Evolutionary conservation across 768 basidiomycete species (phyloP), one percentile per base, ranked within the genome.

Genomic region (Suillus plorans): DNA sequence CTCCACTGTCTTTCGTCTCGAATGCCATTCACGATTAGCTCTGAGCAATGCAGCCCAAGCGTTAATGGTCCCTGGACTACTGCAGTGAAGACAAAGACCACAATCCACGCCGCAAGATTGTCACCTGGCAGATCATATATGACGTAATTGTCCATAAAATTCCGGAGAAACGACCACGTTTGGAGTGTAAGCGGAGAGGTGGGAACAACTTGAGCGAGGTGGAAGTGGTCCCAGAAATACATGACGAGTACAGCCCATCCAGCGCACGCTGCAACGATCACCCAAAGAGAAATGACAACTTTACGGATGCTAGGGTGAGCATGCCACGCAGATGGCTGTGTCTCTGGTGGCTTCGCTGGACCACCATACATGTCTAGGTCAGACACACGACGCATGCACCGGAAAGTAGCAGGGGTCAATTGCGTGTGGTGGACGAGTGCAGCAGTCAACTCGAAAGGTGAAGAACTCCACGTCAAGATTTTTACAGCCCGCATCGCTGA

Each of bases 31-130:
- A 64, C 67, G 8, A 75, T 66, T 4, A 75, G 68, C 64, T 76
- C 74, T 1, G 69, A 66, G 25, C 72, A 76, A 50, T 75, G 74
- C 5, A 75, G 63, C 25, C 34, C 69, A 67, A 76, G 28, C 16
- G 74, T 75, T 66, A 75, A 44, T 1, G 75, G 68, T 50, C 74
- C 74, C 18, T 76, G 75, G 37, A 75, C 66, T 50, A 52, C 56
- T 25, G 65, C 69, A 68, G 73, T 69, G 55, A 63, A 73, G 64
- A 67, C 9, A 22, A 73, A 76, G 65, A 69, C 69, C 63, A 73
- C 31, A 1, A 61, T 34, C 73, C 75, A 75, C 16, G 67, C 69
- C 16, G 4, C 3, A 45, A 45, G 4, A 20, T 9, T 9, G 22
- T 2, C 10, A 47, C 9, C 45, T 8, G 45, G n/a, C 3, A 44